These are phyloP conservation scores for Clarireedia homoeocarpa DNA, from an alignment of 2,329 filamentous ascomycete species.

Conservation along the genomic window DNA sequence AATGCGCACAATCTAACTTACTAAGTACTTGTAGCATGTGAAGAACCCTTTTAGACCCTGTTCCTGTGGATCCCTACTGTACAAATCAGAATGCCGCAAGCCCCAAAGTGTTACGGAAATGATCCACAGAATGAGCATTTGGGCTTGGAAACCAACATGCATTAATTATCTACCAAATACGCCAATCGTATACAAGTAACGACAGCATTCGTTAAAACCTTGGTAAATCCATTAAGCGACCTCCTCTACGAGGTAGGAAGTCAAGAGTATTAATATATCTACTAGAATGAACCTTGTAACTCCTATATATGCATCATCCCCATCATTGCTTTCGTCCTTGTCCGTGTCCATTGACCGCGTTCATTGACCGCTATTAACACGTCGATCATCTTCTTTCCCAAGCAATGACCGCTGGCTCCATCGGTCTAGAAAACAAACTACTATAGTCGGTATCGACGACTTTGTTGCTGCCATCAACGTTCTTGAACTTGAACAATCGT, in stretches of 20 bases:
- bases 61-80: too few species aligned
- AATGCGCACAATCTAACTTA: too few species aligned
- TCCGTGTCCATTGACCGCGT: background rate
- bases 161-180: too few species aligned
- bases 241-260: background rate
- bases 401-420: slow-evolving; percentile 62
- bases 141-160: too few species aligned
- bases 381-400: slow-evolving; percentile 60
- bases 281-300: background rate
- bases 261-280: background rate
- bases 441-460: slow-evolving; percentile 63
- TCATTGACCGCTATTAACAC: background rate
- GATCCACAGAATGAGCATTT: too few species aligned
- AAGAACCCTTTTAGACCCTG: too few species aligned
- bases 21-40: too few species aligned
- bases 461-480: slow-evolving; percentile 59
- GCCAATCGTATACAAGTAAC: too few species aligned
- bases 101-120: too few species aligned
- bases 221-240: too few species aligned
- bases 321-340: background rate
- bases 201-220: too few species aligned
- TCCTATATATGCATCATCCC: slow-evolving; percentile 18
- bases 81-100: too few species aligned
- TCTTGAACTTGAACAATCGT: slow-evolving; percentile 71
- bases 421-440: slow-evolving; percentile 65